Evolutionary conservation across 352 stramenopile species (phyloP), one percentile per base, ranked within the genome.

Genomic region (Phytophthora boehmeriae): DNA sequence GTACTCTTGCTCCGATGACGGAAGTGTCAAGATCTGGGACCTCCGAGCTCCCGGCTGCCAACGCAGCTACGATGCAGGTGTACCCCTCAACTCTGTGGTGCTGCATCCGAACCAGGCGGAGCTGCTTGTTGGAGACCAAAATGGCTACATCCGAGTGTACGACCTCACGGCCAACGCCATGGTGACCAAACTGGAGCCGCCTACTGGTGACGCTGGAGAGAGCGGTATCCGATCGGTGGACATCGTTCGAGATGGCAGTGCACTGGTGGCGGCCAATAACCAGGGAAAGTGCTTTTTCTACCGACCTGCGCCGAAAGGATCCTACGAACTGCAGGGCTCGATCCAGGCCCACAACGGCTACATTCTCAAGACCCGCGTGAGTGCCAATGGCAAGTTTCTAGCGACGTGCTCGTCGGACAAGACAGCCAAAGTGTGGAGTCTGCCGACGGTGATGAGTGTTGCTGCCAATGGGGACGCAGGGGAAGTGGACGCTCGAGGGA

Each of bases 1-100:
- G 76, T 99, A 98, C 73, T 98, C 89, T 58, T 96, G 94, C 51
- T 98, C 88, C 17, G 97, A 99, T 71, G 97, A 99, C 75, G 96
- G 97, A 5, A 98, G 92, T 4, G 74, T 97, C 39, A 98, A 97
- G 69, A 90, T 99, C 46, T 98, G 93, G 93, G 95, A 98, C 74
- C 63, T 98, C 45, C 78, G 95, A 42, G 85, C 87, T 17, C 86
- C 86, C 0, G 78, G 76, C 0, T 94, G 83, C 47, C 88, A 97
- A 66, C 80, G 91, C 47, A 97, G 87, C 53, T 98, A 97, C 63
- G 83, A 96, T 28, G 80, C 74, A 28, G 86, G 82, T 2, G 92
- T 90, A 35, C 85, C 92, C 14, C 90, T 99, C 19, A 99, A 98
- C 70, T 98, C 94, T 19, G 93, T 98, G 4, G 90, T 90, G 25